A percentile compares a stretch with the other conserved stretches of the same genome.
phyloP scores from a whole-genome alignment of 148 eudicot genomes.

The Chenopodium berlandieri region DNA sequence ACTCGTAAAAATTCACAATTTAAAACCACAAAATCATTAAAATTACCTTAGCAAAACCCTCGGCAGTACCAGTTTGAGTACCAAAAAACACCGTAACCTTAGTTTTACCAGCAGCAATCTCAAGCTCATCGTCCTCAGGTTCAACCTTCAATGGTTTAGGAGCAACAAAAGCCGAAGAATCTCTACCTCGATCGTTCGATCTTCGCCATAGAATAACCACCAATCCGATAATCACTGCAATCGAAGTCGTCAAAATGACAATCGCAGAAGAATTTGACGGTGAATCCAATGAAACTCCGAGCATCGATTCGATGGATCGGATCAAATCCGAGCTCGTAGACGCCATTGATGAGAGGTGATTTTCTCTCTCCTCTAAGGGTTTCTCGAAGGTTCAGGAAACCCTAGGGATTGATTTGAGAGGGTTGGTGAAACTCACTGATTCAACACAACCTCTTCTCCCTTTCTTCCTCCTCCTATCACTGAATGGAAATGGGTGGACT shows the following conservation, averaged over 20 bases:
- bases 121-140: constrained; percentile 53
- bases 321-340: constrained; percentile 40
- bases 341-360: constrained; percentile 26
- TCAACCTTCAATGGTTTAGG: constrained; percentile 38
- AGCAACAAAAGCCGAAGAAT: constrained; percentile 34
- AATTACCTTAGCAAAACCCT: constrained; percentile 85
- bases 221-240: constrained; percentile 58
- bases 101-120: constrained; percentile 49
- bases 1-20: not conserved
- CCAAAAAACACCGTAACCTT: constrained; percentile 66
- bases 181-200: constrained; percentile 42
- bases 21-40: not conserved
- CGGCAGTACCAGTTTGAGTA: constrained; percentile 90
- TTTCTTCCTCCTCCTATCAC: not conserved
- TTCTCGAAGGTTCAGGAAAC: not conserved
- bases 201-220: constrained; percentile 51
- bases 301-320: constrained; percentile 41
- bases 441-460: not conserved
- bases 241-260: constrained; percentile 47
- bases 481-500: constrained; percentile 9
- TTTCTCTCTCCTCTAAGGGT: constrained; percentile 11
- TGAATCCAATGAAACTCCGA: constrained; percentile 40
- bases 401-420: constrained; percentile 8
- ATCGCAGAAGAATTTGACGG: constrained; percentile 26
- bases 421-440: not conserved